phyloP scores from a whole-genome alignment of 192 early-diverging fungal species.

The Entophlyctis luteolus region DNA sequence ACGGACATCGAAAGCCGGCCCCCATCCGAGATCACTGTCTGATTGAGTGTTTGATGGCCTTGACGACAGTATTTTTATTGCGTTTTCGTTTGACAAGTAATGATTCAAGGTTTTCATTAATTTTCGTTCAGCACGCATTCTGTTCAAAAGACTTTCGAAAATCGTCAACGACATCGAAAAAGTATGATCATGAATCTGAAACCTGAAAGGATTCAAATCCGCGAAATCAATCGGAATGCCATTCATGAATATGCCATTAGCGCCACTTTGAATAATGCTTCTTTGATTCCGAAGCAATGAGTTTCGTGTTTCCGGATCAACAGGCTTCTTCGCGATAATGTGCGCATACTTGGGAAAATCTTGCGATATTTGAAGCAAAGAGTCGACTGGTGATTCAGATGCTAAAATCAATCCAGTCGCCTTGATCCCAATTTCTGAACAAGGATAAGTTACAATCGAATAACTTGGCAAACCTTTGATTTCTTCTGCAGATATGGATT shows the following conservation, averaged over 20 bases:
- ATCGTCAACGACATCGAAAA: background rate
- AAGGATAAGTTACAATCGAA: background rate
- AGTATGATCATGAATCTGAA: background rate
- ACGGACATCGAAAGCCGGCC: constrained; percentile 74
- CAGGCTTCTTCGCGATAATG: constrained; percentile 46
- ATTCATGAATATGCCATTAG: constrained; percentile 37
- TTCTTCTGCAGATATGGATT: constrained; percentile 49
- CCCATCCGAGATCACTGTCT: constrained; percentile 40
- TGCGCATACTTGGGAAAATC: constrained; percentile 90
- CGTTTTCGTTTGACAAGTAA: no score
- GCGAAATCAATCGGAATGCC: constrained; percentile 34
- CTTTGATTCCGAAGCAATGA: constrained; percentile 38
- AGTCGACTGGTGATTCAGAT: constrained; percentile 56
- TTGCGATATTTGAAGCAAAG: constrained; percentile 67
- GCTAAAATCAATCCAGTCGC: constrained; percentile 68
- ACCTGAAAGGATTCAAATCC: constrained; percentile 37
- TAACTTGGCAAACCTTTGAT: constrained; percentile 41
- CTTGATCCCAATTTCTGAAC: constrained; percentile 60
- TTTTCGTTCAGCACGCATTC: no score
- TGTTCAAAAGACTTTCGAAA: constrained; percentile 31
- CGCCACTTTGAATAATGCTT: constrained; percentile 7
- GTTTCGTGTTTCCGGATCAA: constrained; percentile 45
- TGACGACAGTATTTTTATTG: no score
- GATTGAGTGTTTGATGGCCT: constrained; percentile 17
- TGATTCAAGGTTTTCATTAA: no score